Evolutionary conservation across 139 green algal species (phyloP), one percentile per base, ranked within the genome.

Genomic region (Coelastrella sp.): DNA sequence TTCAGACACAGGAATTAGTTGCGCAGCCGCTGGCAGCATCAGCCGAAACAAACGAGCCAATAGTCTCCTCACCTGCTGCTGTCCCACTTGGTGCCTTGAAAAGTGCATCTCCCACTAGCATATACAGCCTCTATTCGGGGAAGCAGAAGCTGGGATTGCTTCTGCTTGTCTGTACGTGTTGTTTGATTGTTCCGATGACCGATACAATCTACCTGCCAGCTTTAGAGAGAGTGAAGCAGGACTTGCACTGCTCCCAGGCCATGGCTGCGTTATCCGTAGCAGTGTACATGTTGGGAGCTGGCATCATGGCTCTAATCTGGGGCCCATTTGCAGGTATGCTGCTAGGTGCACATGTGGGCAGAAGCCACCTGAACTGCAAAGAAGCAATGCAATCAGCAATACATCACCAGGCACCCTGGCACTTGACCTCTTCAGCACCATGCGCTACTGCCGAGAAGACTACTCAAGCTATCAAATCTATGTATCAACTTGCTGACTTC

Each of bases 271-370:
- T 82, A 27, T 82, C 76, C 14, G 76, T 82, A 58, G 76, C 76
- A 82, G 25, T 82, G 11, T 82, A 82, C 35, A 82, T 82, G 76
- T 9, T 82, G 12, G 76, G 27, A n/a, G 76, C 76, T 60, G 76
- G 76, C 15, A 9, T 57, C 27, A n/a, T 59, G n/a, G 76, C 76
- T 20, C 76, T 82, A 4, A 20, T 82, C 10, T 82, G 76, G 76
- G 76, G 76, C 12, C 76, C 76, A 20, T 27, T 82, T 24, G 22
- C 76, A 60, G 76, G 76, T 60, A 22, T 22, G 73, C 17, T 79
- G 73, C 22, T 79, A 35, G 9, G 73, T 79, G 14, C 17, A 57
- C 14, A 79, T 79, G 73, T 79, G 73, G 22, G 14, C 73, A 49
- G 73, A 15, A 35, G n/a, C n/a, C 10, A 22, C 0, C 17, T 14